These are phyloP conservation scores for Gastrolobium bilobum DNA, from an alignment of 306 rosid genomes.

Conservation along the genomic window DNA sequence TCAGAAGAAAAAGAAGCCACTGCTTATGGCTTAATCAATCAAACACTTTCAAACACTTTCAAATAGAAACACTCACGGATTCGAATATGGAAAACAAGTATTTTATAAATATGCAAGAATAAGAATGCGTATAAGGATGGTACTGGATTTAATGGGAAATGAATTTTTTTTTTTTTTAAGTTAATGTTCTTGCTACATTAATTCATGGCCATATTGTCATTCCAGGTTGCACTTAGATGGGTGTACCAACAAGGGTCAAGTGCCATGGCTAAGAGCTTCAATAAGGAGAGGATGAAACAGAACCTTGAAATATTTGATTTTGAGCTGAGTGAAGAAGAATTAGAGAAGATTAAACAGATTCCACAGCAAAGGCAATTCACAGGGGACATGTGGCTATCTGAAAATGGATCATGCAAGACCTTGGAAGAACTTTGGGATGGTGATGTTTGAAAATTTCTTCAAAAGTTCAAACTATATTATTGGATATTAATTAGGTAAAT, in stretches of 20 bases:
- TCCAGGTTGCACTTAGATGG: conserved; percentile 70
- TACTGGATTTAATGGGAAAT: too few relatives aligned
- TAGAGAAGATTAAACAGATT: conserved; percentile 59
- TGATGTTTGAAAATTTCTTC: conserved; percentile 42
- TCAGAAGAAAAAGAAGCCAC: not conserved
- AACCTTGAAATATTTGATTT: conserved; percentile 68
- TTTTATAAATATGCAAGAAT: too few relatives aligned
- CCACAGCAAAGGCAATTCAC: conserved; percentile 58
- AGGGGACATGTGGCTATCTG: conserved; percentile 55
- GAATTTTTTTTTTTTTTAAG: too few relatives aligned
- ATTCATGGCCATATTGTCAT: conserved; percentile 22
- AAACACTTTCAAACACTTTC: conserved; percentile 17
- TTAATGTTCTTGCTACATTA: not conserved
- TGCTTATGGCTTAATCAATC: conserved; percentile 11
- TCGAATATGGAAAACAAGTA: too few relatives aligned
- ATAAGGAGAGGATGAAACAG: conserved; percentile 68
- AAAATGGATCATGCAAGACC: conserved; percentile 57
- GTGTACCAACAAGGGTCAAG: conserved; percentile 62
- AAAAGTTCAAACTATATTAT: not conserved
- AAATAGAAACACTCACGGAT: too few relatives aligned
- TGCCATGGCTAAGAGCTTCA: conserved; percentile 59
- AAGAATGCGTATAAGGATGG: too few relatives aligned
- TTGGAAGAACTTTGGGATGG: conserved; percentile 67
- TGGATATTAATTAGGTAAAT: conserved; percentile 9
- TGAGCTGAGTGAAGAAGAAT: conserved; percentile 61